Conservation (phyloP, 352 stramenopile genomes). For the Pythium brachiatum region DNA sequence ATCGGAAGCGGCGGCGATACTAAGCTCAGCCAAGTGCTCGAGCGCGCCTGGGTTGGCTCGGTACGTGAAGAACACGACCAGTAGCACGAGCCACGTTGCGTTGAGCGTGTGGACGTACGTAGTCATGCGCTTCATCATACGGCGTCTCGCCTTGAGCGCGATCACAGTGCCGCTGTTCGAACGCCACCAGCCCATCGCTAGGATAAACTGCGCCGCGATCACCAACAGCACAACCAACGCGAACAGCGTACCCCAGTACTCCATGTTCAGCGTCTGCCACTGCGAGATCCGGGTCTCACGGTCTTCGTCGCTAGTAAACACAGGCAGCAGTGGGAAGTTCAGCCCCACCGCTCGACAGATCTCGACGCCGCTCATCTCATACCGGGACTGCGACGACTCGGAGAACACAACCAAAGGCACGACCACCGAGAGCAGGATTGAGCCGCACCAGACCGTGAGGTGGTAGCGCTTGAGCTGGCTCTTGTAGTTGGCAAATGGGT, state of each 20-base stretch:
- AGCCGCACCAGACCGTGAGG: slow-evolving; percentile 45
- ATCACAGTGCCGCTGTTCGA: slow-evolving; percentile 78
- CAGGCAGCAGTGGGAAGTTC: slow-evolving; percentile 44
- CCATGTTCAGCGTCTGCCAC: slow-evolving; percentile 59
- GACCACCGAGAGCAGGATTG: slow-evolving; percentile 38
- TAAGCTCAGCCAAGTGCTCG: slow-evolving; percentile 25
- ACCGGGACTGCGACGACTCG: slow-evolving; percentile 28
- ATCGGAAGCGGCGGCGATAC: not conserved
- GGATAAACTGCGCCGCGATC: slow-evolving; percentile 50
- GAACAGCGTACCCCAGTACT: slow-evolving; percentile 58
- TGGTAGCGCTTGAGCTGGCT: slow-evolving; percentile 57
- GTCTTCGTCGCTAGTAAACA: slow-evolving; percentile 24
- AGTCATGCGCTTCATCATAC: slow-evolving; percentile 75
- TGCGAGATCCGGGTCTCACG: slow-evolving; percentile 32
- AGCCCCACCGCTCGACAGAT: slow-evolving; percentile 51
- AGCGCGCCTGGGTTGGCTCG: slow-evolving; percentile 44
- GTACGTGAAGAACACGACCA: slow-evolving; percentile 66
- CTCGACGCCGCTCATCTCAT: slow-evolving; percentile 43
- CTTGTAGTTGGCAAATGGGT: slow-evolving; percentile 76
- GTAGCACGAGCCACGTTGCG: slow-evolving; percentile 54
- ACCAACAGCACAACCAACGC: slow-evolving; percentile 58
- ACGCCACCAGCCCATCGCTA: slow-evolving; percentile 70
- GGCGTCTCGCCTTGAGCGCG: slow-evolving; percentile 57
- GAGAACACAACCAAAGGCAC: slow-evolving; percentile 49
- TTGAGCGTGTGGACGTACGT: slow-evolving; percentile 72